Evolutionary conservation across 2,329 filamentous ascomycete species (phyloP), one percentile per base, ranked within the genome.

Genomic region (Fusarium anthophilum): DNA sequence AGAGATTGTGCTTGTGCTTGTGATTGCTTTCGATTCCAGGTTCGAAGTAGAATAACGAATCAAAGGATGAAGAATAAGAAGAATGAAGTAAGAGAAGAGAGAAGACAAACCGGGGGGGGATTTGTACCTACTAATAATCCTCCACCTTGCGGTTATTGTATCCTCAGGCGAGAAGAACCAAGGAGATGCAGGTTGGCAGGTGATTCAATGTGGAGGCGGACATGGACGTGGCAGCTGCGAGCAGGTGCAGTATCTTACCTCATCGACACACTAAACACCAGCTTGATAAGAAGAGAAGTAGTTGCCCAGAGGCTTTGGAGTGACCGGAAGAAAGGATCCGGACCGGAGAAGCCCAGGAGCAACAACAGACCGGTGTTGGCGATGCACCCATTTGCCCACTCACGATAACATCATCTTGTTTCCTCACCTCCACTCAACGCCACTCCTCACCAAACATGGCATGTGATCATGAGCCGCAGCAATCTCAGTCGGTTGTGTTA

Each of bases 201-300:
- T 54, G 64, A 71, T 59, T 66, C 60, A 59, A 54, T 48, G 65
- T 69, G 70, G 54, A 68, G 68, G 66, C n/a, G 67, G 76, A 56
- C 44, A 60, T 67, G 70, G 54, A 66, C 68, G 66, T 26, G 69
- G 76, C 76, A 78, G 76, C 55, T 76, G 73, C 73, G 68, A 77
- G 64, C 62, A 68, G 66, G 64, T 63, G 66, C 63, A 66, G 62
- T 69, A 64, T 43, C 37, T 60, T 41, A 39, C 56, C 18, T 18
- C 35, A 48, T 57, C 37, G 51, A 45, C 30, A 44, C 26, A 51
- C 43, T n/a, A 32, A 24, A 64, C n/a, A 51, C 66, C 51, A 45
- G 66, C 41, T 51, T 35, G 35, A 54, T 9, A 32, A 48, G 26
- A 43, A 38, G n/a, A 22, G 39, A 50, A 43, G 58, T 24, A 54